Evolutionary conservation across 768 basidiomycete species (phyloP).

Genomic region (Clitopilus passeckerianus): DNA sequence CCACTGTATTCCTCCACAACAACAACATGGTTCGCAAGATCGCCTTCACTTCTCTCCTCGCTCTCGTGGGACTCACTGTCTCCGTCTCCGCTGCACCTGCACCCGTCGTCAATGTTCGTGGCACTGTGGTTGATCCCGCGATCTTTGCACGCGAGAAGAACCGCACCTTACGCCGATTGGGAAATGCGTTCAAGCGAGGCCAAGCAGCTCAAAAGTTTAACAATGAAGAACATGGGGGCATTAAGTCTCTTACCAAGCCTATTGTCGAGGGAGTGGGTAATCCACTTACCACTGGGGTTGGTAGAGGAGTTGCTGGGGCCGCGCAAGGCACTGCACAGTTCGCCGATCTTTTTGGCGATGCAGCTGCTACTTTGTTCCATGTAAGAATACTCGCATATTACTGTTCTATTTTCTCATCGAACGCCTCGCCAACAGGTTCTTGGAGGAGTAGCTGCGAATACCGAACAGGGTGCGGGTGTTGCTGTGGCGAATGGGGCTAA

Average conservation of each 20-base stretch:
- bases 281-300: background rate
- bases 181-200: background rate
- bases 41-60: background rate
- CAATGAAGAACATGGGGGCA: background rate
- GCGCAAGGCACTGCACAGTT: background rate
- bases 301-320: background rate
- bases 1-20: too few relatives aligned
- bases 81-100: background rate
- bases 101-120: background rate
- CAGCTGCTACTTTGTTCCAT: background rate
- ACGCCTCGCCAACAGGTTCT: background rate
- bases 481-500: background rate
- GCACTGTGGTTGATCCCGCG: background rate
- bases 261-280: background rate
- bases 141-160: background rate
- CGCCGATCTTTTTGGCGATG: background rate
- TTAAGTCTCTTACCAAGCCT: background rate
- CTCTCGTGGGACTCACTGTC: background rate
- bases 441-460: background rate
- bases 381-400: background rate
- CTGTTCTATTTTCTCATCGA: background rate
- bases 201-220: too few relatives aligned
- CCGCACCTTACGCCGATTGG: background rate
- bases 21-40: background rate
- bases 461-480: background rate